Evolutionary conservation across 2,329 filamentous ascomycete species (phyloP), one percentile per base, ranked within the genome.

Genomic region (Cordyceps tenuipes): DNA sequence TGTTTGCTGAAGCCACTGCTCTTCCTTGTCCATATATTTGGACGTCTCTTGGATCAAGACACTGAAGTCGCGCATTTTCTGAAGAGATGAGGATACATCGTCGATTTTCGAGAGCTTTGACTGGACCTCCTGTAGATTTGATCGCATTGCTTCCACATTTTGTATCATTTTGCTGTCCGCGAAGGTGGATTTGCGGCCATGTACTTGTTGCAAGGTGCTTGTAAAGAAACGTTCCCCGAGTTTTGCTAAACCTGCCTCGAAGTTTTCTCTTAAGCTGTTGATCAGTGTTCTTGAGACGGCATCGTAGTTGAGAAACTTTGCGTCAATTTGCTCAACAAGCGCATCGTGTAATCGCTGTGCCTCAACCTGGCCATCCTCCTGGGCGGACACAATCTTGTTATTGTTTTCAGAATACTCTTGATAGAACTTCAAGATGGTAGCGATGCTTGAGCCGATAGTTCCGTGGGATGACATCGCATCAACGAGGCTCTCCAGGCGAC

Each of bases 31-130:
- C 15, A 74, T 60, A 61, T 70, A 72, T 17, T 51, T 51, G 19
- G 68, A 67, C 5, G 71, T 71, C 6, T 68, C 66, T 44, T 67
- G 66, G 41, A 74, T 64, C 19, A 67, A 44, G 8, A 66, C 62
- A 44, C 68, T 71, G 15, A 72, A 52, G 19, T 67, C 57, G n/a
- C 64, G 48, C 50, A 72, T 66, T 2, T 64, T 65, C 31, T 68
- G 63, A 26, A 74, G 63, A 21, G 62, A 64, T 1, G 61, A 26
- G 6, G 54, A 48, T 8, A 58, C 41, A 29, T 53, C 62, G n/a
- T 67, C 66, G 9, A 68, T 59, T 12, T 59, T 47, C 0, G 57
- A 39, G 8, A 59, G 43, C 43, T 41, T 49, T 1, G 26, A 63
- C 31, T 72, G 64, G 6, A 71, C 46, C 8, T 65, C 62, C 23